Evolutionary conservation across 176 grass and related monocot species (phyloP).

Genomic region (Puya raimondii): DNA sequence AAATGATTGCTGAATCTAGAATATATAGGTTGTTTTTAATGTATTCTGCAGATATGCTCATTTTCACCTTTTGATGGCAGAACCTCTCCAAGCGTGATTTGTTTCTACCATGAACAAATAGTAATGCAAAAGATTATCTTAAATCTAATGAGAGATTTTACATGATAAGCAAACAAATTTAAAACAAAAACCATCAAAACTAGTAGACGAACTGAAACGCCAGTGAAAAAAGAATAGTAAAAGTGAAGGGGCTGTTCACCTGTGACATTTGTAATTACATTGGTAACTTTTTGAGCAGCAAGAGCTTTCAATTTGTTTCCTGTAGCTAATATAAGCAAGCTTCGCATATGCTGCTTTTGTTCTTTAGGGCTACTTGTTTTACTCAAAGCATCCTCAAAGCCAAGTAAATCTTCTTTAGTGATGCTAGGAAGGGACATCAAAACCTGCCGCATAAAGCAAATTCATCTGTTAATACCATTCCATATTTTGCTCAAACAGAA

Average conservation of each 20-base stretch:
- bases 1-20: too few species aligned
- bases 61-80: too few species aligned
- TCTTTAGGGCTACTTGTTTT: constrained; percentile 92
- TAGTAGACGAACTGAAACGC: background rate
- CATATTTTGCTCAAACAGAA: background rate
- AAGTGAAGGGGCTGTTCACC: constrained; percentile 29
- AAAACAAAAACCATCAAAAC: background rate
- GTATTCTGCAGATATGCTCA: too few species aligned
- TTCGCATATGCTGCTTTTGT: constrained; percentile 78
- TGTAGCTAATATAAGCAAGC: constrained; percentile 82
- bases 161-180: background rate
- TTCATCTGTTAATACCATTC: background rate
- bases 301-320: constrained; percentile 94
- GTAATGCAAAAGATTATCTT: too few species aligned
- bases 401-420: constrained; percentile 65
- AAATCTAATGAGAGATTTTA: too few species aligned
- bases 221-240: background rate
- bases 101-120: too few species aligned
- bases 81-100: too few species aligned
- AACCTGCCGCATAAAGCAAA: constrained; percentile 36
- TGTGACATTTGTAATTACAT: constrained; percentile 93
- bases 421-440: constrained; percentile 63
- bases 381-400: constrained; percentile 80
- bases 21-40: too few species aligned
- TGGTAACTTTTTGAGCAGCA: constrained; percentile 66